Base-by-base conservation (phyloP, 768 basidiomycete species). In the Exsudoporus frostii region DNA sequence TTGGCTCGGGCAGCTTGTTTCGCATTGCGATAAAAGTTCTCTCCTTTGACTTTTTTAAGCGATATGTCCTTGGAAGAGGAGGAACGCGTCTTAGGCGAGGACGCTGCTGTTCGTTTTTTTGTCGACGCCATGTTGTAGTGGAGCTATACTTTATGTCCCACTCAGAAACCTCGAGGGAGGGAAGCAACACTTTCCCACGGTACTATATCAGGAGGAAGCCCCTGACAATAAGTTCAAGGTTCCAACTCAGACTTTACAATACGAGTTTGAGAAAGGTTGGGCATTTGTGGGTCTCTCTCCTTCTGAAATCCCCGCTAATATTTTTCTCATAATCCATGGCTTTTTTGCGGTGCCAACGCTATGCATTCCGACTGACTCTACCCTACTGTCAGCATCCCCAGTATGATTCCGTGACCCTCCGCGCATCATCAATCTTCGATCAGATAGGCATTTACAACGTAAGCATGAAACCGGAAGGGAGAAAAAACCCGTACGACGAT, bases 1-100 rank as follows among this genome's bases (percentile, higher is more conserved):
- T 97, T 98, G 50, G 94, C 82, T 55, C 87, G 78, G 29, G 78
- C 75, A 34, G 85, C 92, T 64, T 84, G 78, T 69, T 98, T 98
- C 40, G 92, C 94, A 88, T 94, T 84, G 71, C 94, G 90, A 75
- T 97, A 99, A 76, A 98, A 98, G 71, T 96, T 99, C 76, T 97
- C 93, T 65, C 94, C 95, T 67, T 92, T 93, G 58, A 88, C 81
- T 69, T 78, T 86, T 59, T 82, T 81, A 40, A 90, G 74, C 5
- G 82, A 76, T 1, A 80, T 59, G 15, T 78, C 74, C n/a, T 77
- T 75, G 22, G 77, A 74, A n/a, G 81, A 78, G 11, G 72, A 71
- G 20, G 73, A 73, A 17, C 74, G 73, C 13, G 59, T 57, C 56
- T 75, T 74, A 27, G 72, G 49, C 1, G 71, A 68, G 11, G 65